phyloP scores from a whole-genome alignment of 140 eudicot species.

The Anethum foeniculum region DNA sequence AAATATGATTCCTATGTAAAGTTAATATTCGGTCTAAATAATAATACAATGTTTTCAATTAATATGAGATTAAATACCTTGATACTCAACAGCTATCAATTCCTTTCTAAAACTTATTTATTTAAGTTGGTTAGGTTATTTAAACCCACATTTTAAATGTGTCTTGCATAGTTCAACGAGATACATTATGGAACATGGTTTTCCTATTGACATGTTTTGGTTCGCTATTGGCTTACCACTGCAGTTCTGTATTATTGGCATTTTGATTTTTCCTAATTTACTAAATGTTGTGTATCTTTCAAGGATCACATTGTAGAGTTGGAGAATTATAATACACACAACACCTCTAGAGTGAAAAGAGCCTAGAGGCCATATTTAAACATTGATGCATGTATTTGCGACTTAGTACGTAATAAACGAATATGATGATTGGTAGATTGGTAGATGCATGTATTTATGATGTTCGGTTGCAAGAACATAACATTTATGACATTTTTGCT shows the following conservation, averaged over 20 bases:
- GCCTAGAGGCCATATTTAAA: background rate
- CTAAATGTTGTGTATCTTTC: background rate
- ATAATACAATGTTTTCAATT: too few relatives aligned
- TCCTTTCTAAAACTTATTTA: background rate
- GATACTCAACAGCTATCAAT: background rate
- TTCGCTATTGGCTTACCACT: background rate
- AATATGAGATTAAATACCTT: too few relatives aligned
- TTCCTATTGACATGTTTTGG: background rate
- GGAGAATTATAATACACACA: background rate
- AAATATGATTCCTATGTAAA: background rate
- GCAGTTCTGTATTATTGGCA: background rate
- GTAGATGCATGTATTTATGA: background rate
- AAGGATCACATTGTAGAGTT: background rate
- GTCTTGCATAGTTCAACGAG: background rate
- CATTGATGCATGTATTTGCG: background rate
- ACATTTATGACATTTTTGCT: background rate
- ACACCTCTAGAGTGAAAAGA: background rate
- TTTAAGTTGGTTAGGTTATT: too few relatives aligned
- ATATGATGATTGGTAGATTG: background rate
- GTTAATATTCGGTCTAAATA: background rate
- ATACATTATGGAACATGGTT: background rate
- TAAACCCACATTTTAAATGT: background rate
- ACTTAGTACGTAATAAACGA: background rate
- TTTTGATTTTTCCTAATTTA: background rate
- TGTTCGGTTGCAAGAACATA: too few relatives aligned